Base-by-base conservation (phyloP, 2,329 filamentous ascomycete genomes). In the Neofusicoccum sp. region DNA sequence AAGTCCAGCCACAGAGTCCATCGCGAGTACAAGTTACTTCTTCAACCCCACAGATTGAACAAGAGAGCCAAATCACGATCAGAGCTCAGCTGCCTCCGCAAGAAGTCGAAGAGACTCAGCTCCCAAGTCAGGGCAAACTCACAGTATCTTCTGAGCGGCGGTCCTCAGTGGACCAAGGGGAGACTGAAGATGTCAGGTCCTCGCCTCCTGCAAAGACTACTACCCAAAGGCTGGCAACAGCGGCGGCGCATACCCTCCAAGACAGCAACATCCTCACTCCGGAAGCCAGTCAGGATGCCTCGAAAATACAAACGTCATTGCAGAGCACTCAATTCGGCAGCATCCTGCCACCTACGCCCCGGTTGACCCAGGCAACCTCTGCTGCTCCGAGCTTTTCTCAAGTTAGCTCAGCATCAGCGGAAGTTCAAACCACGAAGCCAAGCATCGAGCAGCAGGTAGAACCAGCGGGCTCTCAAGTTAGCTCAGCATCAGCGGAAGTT, bases 361-460 rank as follows among this genome's bases (percentile, higher is more conserved):
- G 74, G 51, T 68, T 73, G 28, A 78, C 75, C 0, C 75, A 78
- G 63, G 60, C 48, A 11, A 71, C 66, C 2, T 69, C 66, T 34
- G 40, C 64, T 4, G 65, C 61, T 7, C 49, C 36, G 8, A 43
- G 26, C 16, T 24, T 41, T 33, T 43, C 51, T 33, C 36, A 53
- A 26, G 7, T 3, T 11, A 24, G 20, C 3, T 26, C 48, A 6
- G 33, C 31, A 14, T 12, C 26, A 11, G 26, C 26, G 7, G 26
- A 56, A 12, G 12, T n/a, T 11, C 36, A 56, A 11, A 43, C 38
- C 0, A 7, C 31, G 6, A 5, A 56, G 8, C 36, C 26, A 43
- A 56, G 38, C 38, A 16, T 56, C 7, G n/a, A 43, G 8, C 8
- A 33, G n/a, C 26, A 6, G 9, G 36, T 20, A 9, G 26, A 54